These are phyloP conservation scores for Mariannaea sp. DNA, from an alignment of 2,329 filamentous ascomycete genomes.

Conservation along the genomic window DNA sequence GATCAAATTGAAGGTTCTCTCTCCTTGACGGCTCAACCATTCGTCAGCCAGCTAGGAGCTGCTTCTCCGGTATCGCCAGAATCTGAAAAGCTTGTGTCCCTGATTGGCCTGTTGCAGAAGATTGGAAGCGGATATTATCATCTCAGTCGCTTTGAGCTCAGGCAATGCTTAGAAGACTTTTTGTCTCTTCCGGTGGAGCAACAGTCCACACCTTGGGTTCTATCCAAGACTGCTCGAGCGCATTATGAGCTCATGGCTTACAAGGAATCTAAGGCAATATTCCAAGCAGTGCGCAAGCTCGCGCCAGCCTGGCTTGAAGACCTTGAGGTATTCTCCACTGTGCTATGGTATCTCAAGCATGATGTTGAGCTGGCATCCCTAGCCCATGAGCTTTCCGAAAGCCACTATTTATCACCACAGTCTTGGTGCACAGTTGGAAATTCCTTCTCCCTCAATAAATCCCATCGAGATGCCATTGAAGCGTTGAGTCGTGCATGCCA, in stretches of 20 bases:
- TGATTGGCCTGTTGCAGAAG: conserved; percentile 18
- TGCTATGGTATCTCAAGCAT: conserved; percentile 32
- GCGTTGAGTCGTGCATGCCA: conserved; percentile 28
- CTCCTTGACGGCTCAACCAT: background rate
- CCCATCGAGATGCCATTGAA: conserved; percentile 23
- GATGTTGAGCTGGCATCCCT: conserved; percentile 27
- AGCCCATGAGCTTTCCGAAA: conserved; percentile 28
- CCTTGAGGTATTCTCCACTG: conserved; percentile 30
- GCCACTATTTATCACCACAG: conserved; percentile 24
- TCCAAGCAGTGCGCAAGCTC: conserved; percentile 22
- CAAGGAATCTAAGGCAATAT: conserved; percentile 24
- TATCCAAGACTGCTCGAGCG: conserved; percentile 26
- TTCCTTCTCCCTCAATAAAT: conserved; percentile 23
- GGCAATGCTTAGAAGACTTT: conserved; percentile 23
- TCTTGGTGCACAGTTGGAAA: conserved; percentile 29
- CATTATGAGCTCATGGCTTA: conserved; percentile 30
- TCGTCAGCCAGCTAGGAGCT: background rate
- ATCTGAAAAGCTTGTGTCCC: conserved; percentile 5
- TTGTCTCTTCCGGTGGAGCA: conserved; percentile 24
- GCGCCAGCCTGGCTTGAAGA: conserved; percentile 29
- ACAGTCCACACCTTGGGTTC: conserved; percentile 29
- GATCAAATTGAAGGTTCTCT: background rate
- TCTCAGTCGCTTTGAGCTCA: conserved; percentile 25
- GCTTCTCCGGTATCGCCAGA: background rate
- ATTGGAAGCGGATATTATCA: conserved; percentile 25